Conservation (phyloP, 495 filamentous ascomycete genomes). For the Penicillium atrosanguineum region DNA sequence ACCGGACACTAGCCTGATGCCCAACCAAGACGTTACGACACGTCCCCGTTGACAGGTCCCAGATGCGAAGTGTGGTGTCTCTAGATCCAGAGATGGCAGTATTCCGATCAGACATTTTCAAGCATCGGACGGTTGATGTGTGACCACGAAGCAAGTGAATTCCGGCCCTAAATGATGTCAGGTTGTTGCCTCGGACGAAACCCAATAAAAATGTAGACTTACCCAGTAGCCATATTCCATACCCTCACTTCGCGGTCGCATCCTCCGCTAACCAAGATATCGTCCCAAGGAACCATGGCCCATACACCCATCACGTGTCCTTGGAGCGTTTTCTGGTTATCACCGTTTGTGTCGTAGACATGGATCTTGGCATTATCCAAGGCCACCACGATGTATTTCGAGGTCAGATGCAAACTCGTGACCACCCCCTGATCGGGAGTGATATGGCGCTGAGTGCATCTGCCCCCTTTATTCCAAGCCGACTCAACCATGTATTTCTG, state of each 20-base stretch:
- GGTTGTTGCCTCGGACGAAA: not conserved
- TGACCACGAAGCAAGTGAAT: slow-evolving; percentile 88
- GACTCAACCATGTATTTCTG: slow-evolving; percentile 95
- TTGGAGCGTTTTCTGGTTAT: slow-evolving; percentile 81
- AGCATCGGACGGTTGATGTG: slow-evolving; percentile 92
- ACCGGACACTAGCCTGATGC: slow-evolving; percentile 94
- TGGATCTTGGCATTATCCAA: slow-evolving; percentile 98
- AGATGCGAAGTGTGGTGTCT: slow-evolving; percentile 91
- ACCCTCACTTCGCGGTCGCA: slow-evolving; percentile 96
- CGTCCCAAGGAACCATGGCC: slow-evolving; percentile 99
- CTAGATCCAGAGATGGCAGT: slow-evolving; percentile 95
- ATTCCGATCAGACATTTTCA: slow-evolving; percentile 93
- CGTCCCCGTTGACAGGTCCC: slow-evolving; percentile 84
- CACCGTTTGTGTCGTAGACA: slow-evolving; percentile 90
- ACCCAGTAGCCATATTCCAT: slow-evolving; percentile 97
- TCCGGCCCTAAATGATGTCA: slow-evolving; percentile 49
- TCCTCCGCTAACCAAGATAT: slow-evolving; percentile 91
- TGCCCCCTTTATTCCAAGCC: slow-evolving; percentile 89
- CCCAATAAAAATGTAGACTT: slow-evolving; percentile 28
- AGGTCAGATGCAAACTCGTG: slow-evolving; percentile 88
- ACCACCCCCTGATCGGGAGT: slow-evolving; percentile 96
- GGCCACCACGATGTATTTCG: slow-evolving; percentile 95
- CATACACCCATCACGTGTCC: slow-evolving; percentile 99
- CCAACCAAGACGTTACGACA: slow-evolving; percentile 92
- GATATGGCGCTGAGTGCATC: slow-evolving; percentile 74